Evolutionary conservation across 345 rosid genomes (phyloP).

Genomic region (Eutrema yunnanense): DNA sequence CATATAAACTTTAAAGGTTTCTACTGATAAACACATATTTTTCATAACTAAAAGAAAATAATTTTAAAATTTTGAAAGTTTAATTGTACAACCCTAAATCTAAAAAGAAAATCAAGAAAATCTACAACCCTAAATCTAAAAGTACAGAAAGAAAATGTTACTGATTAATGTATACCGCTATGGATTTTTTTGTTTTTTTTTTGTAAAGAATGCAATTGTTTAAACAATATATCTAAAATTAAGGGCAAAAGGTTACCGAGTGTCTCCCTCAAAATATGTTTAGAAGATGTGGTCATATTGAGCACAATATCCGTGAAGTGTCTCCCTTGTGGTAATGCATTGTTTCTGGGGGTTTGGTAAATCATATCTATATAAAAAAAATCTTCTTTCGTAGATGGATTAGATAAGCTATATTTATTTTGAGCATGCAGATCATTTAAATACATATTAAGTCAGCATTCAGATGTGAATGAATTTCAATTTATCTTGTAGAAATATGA

Average conservation of each 20-base stretch:
- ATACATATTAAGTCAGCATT: background rate
- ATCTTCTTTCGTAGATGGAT: slow-evolving; percentile 8
- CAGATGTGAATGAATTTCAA: background rate
- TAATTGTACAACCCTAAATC: background rate
- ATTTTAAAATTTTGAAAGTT: no score
- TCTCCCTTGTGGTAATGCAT: slow-evolving; percentile 23
- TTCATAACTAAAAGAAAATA: no score
- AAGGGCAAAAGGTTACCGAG: background rate
- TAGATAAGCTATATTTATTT: slow-evolving; percentile 16
- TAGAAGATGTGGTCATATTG: background rate
- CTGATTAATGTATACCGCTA: background rate
- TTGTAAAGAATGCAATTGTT: background rate
- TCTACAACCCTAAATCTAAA: background rate
- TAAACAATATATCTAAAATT: background rate
- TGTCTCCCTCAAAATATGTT: background rate
- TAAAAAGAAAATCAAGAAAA: background rate
- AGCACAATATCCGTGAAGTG: slow-evolving; percentile 26
- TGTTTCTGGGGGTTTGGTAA: slow-evolving; percentile 26
- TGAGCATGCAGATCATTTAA: background rate
- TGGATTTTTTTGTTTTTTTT: background rate
- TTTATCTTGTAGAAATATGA: background rate
- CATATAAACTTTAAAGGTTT: no score
- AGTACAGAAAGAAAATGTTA: background rate
- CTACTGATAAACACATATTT: no score
- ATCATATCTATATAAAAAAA: slow-evolving; percentile 11